Evolutionary conservation across 441 rosid species (phyloP).

Genomic region (Erodium moschatum): DNA sequence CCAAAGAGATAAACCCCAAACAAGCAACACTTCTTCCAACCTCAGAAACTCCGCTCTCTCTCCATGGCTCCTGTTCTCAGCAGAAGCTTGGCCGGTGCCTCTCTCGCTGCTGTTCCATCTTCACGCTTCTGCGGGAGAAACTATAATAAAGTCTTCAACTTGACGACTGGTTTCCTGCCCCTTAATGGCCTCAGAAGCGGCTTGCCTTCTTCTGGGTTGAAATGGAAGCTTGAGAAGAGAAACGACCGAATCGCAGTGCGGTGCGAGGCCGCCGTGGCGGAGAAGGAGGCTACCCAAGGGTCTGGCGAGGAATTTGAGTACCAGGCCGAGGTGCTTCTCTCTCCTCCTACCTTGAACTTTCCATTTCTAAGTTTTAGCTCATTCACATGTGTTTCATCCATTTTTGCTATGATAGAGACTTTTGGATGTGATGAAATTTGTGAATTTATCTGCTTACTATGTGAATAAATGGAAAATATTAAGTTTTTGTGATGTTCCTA

Average conservation of each 20-base stretch:
- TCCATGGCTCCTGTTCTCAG: constrained; percentile 72
- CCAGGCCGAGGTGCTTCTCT: constrained; percentile 80
- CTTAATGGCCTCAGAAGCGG: constrained; percentile 31
- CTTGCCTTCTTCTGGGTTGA: constrained; percentile 41
- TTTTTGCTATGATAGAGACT: neutral
- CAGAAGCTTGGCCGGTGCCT: constrained; percentile 46
- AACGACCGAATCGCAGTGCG: constrained; percentile 40
- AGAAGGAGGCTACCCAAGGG: constrained; percentile 57
- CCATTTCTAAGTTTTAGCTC: constrained; percentile 3
- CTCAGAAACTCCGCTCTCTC: neutral
- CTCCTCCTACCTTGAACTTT: constrained; percentile 1
- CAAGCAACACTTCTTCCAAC: neutral
- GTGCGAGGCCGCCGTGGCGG: constrained; percentile 74
- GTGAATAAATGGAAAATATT: too few relatives aligned
- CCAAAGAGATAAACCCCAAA: neutral
- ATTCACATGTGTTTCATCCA: neutral
- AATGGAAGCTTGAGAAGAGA: constrained; percentile 50
- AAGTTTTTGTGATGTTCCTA: neutral
- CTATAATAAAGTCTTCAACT: constrained; percentile 23
- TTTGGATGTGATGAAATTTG: neutral
- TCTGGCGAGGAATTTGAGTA: constrained; percentile 87
- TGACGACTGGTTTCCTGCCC: constrained; percentile 39
- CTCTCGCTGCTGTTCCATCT: constrained; percentile 46
- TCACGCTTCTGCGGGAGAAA: constrained; percentile 30
- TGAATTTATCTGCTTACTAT: too few relatives aligned